Percentiles rank a stretch among this genome's conserved stretches.
Conservation (phyloP, 306 rosid genomes). For the Cucumis hystrix region DNA sequence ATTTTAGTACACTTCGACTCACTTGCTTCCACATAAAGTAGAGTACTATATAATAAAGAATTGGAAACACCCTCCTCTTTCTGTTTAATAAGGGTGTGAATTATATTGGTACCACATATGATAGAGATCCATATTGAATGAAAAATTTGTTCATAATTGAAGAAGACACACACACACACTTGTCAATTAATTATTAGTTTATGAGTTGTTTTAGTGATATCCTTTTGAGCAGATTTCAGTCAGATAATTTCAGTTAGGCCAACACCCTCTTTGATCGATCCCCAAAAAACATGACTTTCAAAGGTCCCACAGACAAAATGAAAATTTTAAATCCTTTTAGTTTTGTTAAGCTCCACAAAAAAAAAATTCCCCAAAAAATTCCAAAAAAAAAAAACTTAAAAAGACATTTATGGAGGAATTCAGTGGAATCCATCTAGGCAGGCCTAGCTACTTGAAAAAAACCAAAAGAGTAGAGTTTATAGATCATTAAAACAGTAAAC, state of each 20-base stretch:
- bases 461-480: not conserved
- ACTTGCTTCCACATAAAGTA: too few species aligned
- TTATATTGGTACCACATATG: not conserved
- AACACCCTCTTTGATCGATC: not conserved
- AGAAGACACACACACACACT: not conserved
- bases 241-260: constrained; percentile 5
- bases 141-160: not conserved
- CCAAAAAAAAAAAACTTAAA: not conserved
- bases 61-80: not conserved
- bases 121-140: not conserved
- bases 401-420: not conserved
- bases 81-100: not conserved
- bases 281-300: constrained; percentile 16
- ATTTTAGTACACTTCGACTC: too few species aligned
- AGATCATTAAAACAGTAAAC: constrained; percentile 12
- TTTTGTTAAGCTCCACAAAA: not conserved
- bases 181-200: constrained; percentile 1
- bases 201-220: constrained; percentile 6
- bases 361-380: not conserved
- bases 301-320: constrained; percentile 5
- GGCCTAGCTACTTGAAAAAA: not conserved
- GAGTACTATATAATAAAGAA: not conserved
- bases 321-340: not conserved
- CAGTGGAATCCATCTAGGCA: constrained; percentile 5
- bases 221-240: constrained; percentile 1